These are phyloP conservation scores for Hypomontagnella submonticulosa DNA, from an alignment of 495 filamentous ascomycete species.

Conservation along the genomic window DNA sequence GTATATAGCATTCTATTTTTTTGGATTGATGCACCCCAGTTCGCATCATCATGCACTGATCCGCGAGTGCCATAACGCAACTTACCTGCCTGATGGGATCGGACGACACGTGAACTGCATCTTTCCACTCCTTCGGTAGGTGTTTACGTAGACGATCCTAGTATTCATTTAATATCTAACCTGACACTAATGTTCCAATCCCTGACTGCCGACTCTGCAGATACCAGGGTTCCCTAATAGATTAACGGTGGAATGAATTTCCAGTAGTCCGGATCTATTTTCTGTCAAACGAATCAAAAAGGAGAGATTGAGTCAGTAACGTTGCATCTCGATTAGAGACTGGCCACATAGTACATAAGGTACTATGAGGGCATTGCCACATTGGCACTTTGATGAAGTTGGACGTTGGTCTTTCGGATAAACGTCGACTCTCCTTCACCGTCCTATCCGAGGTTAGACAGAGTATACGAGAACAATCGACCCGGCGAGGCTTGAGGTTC, in stretches of 20 bases:
- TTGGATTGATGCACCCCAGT: slow-evolving; percentile 11
- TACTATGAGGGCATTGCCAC: slow-evolving; percentile 7
- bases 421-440: not conserved
- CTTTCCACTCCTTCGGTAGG: slow-evolving; percentile 2
- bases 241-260: no score
- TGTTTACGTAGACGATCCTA: not conserved
- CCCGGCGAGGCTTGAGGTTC: not conserved
- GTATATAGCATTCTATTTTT: slow-evolving; percentile 26
- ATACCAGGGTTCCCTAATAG: not conserved
- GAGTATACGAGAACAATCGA: not conserved
- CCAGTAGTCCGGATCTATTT: not conserved
- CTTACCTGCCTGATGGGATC: slow-evolving; percentile 23
- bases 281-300: slow-evolving; percentile 9
- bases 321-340: slow-evolving; percentile 27
- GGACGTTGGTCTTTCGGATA: slow-evolving; percentile 1
- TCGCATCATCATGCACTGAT: slow-evolving; percentile 17
- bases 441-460: slow-evolving; percentile 19
- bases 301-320: slow-evolving; percentile 13
- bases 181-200: not conserved
- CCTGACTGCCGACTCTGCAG: not conserved
- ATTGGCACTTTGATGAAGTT: slow-evolving; percentile 6
- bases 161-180: not conserved
- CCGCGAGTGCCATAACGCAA: slow-evolving; percentile 15
- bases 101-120: slow-evolving; percentile 11
- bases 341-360: not conserved